Conservation (phyloP, 352 stramenopile genomes). For the Phytopythium boreale region DNA sequence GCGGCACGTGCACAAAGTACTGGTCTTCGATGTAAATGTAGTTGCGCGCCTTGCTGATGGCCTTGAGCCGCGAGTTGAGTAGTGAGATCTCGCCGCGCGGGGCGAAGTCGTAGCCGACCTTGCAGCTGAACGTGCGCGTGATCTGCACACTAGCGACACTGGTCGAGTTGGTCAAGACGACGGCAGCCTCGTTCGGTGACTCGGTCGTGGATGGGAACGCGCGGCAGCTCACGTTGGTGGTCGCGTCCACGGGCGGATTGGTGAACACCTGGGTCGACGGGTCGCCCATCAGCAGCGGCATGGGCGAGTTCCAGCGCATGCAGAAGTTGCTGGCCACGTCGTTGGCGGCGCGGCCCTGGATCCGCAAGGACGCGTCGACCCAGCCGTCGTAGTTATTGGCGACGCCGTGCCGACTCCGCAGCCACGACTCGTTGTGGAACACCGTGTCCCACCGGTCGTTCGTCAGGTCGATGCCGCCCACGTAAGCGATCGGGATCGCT, state of each 20-base stretch:
- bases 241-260: slow-evolving; percentile 32
- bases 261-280: slow-evolving; percentile 29
- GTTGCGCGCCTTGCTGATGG: slow-evolving; percentile 49
- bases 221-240: slow-evolving; percentile 7
- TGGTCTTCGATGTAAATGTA: slow-evolving; percentile 72
- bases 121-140: slow-evolving; percentile 57
- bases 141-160: slow-evolving; percentile 44
- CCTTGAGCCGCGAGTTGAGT: slow-evolving; percentile 46
- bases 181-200: not conserved
- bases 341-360: slow-evolving; percentile 40
- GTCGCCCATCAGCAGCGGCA: slow-evolving; percentile 10
- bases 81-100: slow-evolving; percentile 48
- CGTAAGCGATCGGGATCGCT: slow-evolving; percentile 30
- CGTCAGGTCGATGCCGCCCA: slow-evolving; percentile 50
- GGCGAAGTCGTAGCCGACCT: slow-evolving; percentile 51
- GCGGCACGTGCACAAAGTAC: slow-evolving; percentile 52
- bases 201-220: slow-evolving; percentile 7
- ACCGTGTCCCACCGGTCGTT: slow-evolving; percentile 62
- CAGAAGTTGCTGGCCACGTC: slow-evolving; percentile 60
- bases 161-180: slow-evolving; percentile 3
- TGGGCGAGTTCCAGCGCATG: slow-evolving; percentile 44
- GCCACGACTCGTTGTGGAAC: slow-evolving; percentile 34
- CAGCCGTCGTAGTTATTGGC: slow-evolving; percentile 40
- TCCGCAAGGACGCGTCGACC: slow-evolving; percentile 43
- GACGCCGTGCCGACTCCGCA: slow-evolving; percentile 26